Conservation (phyloP, 1,284 basidiomycete species). For the Ganoderma lucidum region DNA sequence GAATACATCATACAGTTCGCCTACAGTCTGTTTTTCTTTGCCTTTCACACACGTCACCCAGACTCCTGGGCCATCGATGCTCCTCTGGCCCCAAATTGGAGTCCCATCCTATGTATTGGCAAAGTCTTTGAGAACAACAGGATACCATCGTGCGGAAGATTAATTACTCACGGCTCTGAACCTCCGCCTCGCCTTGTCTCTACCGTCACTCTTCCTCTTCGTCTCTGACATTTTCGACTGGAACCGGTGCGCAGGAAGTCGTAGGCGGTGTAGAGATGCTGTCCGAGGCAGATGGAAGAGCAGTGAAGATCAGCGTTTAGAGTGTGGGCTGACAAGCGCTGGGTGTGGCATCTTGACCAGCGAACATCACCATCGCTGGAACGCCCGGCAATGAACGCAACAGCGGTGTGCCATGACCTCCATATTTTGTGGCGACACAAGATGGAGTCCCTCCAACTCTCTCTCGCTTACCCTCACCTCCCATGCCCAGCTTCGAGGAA, state of each 20-base stretch:
- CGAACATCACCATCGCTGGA: slow-evolving; percentile 17
- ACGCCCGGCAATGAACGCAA: slow-evolving; percentile 1
- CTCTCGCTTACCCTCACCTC: slow-evolving; percentile 4
- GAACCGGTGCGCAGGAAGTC: not conserved
- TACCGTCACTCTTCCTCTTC: slow-evolving; percentile 37
- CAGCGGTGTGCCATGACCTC: slow-evolving; percentile 16
- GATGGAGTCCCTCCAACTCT: not conserved
- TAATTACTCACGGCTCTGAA: slow-evolving; percentile 37
- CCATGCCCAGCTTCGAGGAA: slow-evolving; percentile 17
- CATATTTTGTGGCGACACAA: slow-evolving; percentile 6
- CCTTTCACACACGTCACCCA: slow-evolving; percentile 86
- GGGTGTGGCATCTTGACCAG: slow-evolving; percentile 13
- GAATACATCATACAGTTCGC: slow-evolving; percentile 80
- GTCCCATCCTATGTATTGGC: slow-evolving; percentile 59
- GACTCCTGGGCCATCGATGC: slow-evolving; percentile 79
- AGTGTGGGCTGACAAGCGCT: slow-evolving; percentile 9
- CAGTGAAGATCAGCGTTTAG: not conserved
- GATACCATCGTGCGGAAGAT: not conserved
- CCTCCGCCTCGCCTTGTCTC: slow-evolving; percentile 36
- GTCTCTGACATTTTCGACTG: slow-evolving; percentile 33
- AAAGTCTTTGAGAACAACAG: not conserved
- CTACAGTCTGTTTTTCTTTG: slow-evolving; percentile 78
- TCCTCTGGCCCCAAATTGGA: slow-evolving; percentile 66
- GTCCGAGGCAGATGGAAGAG: slow-evolving; percentile 1
- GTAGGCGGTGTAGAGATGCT: slow-evolving; percentile 7